Conservation (phyloP, 2,329 filamentous ascomycete genomes). For the Anthostomella pinea region DNA sequence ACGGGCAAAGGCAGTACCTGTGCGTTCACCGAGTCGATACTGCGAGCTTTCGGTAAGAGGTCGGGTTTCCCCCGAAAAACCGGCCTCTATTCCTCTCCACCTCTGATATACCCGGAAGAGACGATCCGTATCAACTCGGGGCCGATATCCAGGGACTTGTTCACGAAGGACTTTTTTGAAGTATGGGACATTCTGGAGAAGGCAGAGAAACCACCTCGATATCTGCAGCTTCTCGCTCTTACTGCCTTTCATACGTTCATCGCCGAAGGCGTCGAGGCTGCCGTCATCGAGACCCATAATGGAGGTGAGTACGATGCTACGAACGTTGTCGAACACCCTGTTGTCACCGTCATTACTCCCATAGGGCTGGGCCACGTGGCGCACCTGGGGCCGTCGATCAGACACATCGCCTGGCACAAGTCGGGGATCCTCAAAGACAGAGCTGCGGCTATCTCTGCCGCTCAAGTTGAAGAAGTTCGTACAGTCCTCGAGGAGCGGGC, state of each 20-base stretch:
- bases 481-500: constrained; percentile 36
- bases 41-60: constrained; percentile 29
- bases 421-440: constrained; percentile 46
- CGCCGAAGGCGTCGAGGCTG: constrained; percentile 40
- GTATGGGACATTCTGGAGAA: constrained; percentile 37
- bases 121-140: constrained; percentile 40
- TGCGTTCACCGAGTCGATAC: constrained; percentile 43
- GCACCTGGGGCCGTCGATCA: constrained; percentile 42
- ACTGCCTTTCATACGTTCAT: constrained; percentile 45
- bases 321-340: constrained; percentile 42
- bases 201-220: constrained; percentile 11
- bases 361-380: constrained; percentile 47
- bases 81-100: constrained; percentile 49
- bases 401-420: constrained; percentile 51
- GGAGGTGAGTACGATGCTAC: constrained; percentile 49
- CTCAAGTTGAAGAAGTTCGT: constrained; percentile 28
- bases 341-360: constrained; percentile 42
- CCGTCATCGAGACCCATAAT: constrained; percentile 43
- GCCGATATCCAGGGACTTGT: constrained; percentile 35
- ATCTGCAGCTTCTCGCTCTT: constrained; percentile 39
- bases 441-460: constrained; percentile 36
- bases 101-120: constrained; percentile 42
- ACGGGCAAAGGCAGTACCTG: constrained; percentile 55
- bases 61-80: constrained; percentile 29
- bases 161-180: constrained; percentile 44